Percentiles rank a stretch among this genome's conserved stretches.
Conservation (phyloP, 225 moss, liverwort and hornwort species). For the Straminergon stramineum region DNA sequence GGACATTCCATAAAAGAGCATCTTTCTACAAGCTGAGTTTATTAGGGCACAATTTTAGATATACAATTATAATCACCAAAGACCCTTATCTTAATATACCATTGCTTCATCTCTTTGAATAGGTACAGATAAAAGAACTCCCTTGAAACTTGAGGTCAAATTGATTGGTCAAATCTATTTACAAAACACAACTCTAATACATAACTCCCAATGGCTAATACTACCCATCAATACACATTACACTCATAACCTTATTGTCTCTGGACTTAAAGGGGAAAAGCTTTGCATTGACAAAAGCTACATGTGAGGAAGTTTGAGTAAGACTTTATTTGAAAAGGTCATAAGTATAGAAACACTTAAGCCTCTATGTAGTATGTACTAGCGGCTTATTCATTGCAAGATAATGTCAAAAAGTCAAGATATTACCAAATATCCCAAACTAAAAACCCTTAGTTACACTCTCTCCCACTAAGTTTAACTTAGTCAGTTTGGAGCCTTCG, state of each 20-base stretch:
- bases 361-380: no score
- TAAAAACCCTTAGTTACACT: background rate
- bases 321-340: background rate
- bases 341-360: background rate
- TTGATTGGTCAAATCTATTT: background rate
- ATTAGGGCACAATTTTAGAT: background rate
- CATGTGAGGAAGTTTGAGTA: background rate
- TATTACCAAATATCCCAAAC: background rate
- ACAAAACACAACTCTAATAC: background rate
- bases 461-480: background rate
- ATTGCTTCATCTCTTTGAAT: background rate
- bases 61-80: fast-evolving
- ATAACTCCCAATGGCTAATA: background rate
- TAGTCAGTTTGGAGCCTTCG: background rate
- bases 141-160: background rate
- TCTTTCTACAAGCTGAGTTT: background rate
- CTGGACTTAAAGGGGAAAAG: fast-evolving
- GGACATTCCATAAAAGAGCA: fast-evolving
- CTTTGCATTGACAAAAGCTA: background rate
- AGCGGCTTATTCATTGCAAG: fast-evolving
- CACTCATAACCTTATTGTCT: background rate
- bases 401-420: background rate
- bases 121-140: background rate
- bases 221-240: background rate
- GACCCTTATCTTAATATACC: no score